phyloP scores from a whole-genome alignment of 768 basidiomycete genomes.

The Boletus coccyginus region DNA sequence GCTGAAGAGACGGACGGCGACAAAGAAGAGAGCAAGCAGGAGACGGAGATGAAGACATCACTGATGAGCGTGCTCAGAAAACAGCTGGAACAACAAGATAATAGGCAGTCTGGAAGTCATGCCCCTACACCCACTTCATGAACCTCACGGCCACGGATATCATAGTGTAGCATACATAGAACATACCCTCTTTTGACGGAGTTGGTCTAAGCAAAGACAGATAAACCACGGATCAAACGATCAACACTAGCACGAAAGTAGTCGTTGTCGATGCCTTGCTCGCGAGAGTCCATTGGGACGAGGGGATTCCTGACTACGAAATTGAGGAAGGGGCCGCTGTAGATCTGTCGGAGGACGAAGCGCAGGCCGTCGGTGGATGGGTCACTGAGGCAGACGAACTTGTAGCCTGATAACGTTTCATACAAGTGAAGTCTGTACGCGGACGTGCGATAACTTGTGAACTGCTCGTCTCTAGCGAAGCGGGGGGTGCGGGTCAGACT shows the following conservation, averaged over 20 bases:
- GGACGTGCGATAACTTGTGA: conserved; percentile 87
- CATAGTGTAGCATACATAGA: conserved; percentile 19
- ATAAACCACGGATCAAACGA: conserved; percentile 63
- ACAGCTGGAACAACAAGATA: conserved; percentile 67
- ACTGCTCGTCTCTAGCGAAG: conserved; percentile 75
- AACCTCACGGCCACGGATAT: conserved; percentile 5
- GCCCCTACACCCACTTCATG: conserved; percentile 2
- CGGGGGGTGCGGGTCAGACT: neutral
- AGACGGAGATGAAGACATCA: conserved; percentile 82
- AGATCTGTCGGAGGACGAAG: conserved; percentile 81
- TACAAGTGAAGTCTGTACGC: conserved; percentile 92
- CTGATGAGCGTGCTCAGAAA: conserved; percentile 81
- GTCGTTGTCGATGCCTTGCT: conserved; percentile 89
- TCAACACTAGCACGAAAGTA: conserved; percentile 82
- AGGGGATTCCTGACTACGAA: conserved; percentile 93
- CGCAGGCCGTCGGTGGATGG: conserved; percentile 80
- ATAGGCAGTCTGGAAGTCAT: conserved; percentile 7
- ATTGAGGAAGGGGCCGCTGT: conserved; percentile 91
- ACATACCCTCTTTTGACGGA: conserved; percentile 11
- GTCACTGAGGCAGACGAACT: conserved; percentile 92
- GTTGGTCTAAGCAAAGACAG: conserved; percentile 37
- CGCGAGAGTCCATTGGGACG: conserved; percentile 75
- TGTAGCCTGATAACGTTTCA: conserved; percentile 90
- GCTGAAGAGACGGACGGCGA: conserved; percentile 54
- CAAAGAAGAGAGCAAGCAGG: conserved; percentile 61